A percentile compares a stretch with the other conserved stretches of the same genome.
Conservation (phyloP, 805 yeast species). For the Hanseniaspora taiwanica region DNA sequence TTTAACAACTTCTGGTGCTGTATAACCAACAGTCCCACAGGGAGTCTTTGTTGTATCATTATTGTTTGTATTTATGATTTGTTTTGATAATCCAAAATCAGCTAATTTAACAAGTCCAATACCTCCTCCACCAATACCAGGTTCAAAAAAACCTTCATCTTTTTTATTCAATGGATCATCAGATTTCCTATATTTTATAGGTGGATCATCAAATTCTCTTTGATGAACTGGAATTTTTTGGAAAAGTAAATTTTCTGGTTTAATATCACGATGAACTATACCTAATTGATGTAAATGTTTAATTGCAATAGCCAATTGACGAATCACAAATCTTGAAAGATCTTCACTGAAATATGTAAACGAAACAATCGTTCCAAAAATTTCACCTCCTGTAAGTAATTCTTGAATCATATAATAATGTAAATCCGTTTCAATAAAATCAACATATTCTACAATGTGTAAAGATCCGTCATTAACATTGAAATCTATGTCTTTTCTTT, state of each 20-base stretch:
- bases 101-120: slow-evolving; percentile 85
- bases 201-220: slow-evolving; percentile 8
- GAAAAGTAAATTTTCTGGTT: slow-evolving; percentile 66
- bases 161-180: slow-evolving; percentile 57
- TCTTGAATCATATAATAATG: slow-evolving; percentile 64
- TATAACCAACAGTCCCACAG: slow-evolving; percentile 96
- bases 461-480: slow-evolving; percentile 16
- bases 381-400: slow-evolving; percentile 64
- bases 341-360: slow-evolving; percentile 56
- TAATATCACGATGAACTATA: slow-evolving; percentile 71
- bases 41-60: slow-evolving; percentile 68
- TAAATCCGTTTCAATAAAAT: slow-evolving; percentile 48
- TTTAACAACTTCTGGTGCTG: slow-evolving; percentile 95
- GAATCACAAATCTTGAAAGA: slow-evolving; percentile 46
- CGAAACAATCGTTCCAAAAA: slow-evolving; percentile 54
- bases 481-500: slow-evolving; percentile 2
- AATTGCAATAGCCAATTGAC: slow-evolving; percentile 51
- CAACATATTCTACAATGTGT: slow-evolving; percentile 50
- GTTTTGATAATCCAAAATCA: slow-evolving; percentile 89
- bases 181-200: slow-evolving; percentile 34
- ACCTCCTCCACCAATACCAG: slow-evolving; percentile 84
- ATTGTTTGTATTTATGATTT: slow-evolving; percentile 62
- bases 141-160: slow-evolving; percentile 78
- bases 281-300: slow-evolving; percentile 63
- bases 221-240: slow-evolving; percentile 23